Conservation (phyloP, 2,329 filamentous ascomycete species). For the Cladosporium oxysporum region DNA sequence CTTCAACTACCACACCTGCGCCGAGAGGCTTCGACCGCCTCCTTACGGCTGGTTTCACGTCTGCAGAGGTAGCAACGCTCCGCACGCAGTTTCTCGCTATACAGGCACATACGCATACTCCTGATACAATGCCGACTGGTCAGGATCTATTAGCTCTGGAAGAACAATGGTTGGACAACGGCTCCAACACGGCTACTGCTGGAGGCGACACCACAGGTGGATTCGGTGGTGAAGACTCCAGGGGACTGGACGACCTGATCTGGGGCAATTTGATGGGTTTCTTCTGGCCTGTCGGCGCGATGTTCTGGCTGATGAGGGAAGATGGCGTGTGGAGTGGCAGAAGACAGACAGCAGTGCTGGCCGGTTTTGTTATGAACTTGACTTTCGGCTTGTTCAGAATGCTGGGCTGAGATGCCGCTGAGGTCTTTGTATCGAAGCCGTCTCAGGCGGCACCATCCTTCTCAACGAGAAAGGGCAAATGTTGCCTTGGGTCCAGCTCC, state of each 20-base stretch:
- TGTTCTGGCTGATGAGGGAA: slow-evolving; percentile 82
- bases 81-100: slow-evolving; percentile 87
- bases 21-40: slow-evolving; percentile 88
- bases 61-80: slow-evolving; percentile 79
- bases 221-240: slow-evolving; percentile 58
- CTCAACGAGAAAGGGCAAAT: slow-evolving; percentile 17
- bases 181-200: slow-evolving; percentile 36
- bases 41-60: slow-evolving; percentile 75
- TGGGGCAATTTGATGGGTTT: slow-evolving; percentile 90
- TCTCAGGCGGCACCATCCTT: too few relatives aligned
- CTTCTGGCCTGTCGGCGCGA: slow-evolving; percentile 86
- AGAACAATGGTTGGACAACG: slow-evolving; percentile 83
- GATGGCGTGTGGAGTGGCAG: slow-evolving; percentile 84
- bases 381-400: slow-evolving; percentile 70
- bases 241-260: slow-evolving; percentile 79
- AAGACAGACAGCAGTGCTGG: slow-evolving; percentile 82
- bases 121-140: slow-evolving; percentile 83
- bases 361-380: slow-evolving; percentile 79
- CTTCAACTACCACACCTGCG: slow-evolving; percentile 52
- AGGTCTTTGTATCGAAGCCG: neutral
- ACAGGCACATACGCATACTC: slow-evolving; percentile 77
- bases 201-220: slow-evolving; percentile 45
- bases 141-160: slow-evolving; percentile 75
- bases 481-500: slow-evolving; percentile 31
- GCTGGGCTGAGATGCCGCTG: slow-evolving; percentile 41